These are phyloP conservation scores for Pichia sp. DNA, from an alignment of 1,139 yeast species.

Conservation along the genomic window DNA sequence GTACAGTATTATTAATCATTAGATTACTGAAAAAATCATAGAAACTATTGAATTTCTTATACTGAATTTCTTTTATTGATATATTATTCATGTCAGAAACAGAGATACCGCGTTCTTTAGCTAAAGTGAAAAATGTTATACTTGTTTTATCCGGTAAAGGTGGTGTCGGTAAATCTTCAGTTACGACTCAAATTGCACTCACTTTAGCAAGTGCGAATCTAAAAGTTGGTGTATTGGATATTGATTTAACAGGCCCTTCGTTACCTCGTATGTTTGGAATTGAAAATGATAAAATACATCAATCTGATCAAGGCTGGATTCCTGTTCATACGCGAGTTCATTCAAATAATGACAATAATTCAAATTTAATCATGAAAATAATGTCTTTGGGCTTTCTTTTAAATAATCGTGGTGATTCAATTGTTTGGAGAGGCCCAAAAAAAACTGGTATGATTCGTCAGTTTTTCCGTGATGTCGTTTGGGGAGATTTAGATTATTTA, in stretches of 20 bases:
- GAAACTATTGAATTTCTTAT: background rate
- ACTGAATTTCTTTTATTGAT: too few species aligned
- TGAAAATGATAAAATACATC: conserved; percentile 73
- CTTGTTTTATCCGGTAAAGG: conserved; percentile 89
- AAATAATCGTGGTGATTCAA: conserved; percentile 78
- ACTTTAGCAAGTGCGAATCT: conserved; percentile 63
- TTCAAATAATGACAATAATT: background rate
- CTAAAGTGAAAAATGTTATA: conserved; percentile 66
- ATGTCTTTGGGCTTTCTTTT: conserved; percentile 91
- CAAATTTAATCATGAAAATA: conserved; percentile 32
- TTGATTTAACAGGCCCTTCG: conserved; percentile 96
- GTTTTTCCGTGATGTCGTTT: conserved; percentile 80
- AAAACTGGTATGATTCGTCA: conserved; percentile 97
- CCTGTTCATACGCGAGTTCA: conserved; percentile 54
- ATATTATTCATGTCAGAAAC: conserved; percentile 8
- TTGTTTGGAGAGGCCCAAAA: conserved; percentile 98
- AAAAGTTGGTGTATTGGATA: conserved; percentile 88
- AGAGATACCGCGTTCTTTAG: conserved; percentile 48
- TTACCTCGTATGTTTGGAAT: conserved; percentile 95
- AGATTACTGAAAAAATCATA: background rate
- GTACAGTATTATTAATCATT: background rate
- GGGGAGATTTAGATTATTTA: conserved; percentile 82
- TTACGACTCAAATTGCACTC: conserved; percentile 87
- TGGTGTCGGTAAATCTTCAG: conserved; percentile 97
- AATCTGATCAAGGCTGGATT: conserved; percentile 79